Conservation (phyloP, 2,329 filamentous ascomycete genomes). For the Colletotrichum sp. region DNA sequence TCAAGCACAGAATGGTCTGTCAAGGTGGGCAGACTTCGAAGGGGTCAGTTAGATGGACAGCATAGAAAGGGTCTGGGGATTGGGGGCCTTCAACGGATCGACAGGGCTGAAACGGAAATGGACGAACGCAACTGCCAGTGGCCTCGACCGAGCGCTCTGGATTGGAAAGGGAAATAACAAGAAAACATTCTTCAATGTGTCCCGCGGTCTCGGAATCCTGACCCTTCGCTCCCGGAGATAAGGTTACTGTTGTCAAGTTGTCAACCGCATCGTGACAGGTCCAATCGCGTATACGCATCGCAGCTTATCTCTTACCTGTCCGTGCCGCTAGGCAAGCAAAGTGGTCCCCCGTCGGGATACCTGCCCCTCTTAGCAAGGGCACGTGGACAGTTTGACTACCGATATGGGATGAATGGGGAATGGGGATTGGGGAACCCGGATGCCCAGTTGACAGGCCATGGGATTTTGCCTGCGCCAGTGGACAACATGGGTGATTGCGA, state of each 20-base stretch:
- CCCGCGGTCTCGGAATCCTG: background rate
- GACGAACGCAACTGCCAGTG: background rate
- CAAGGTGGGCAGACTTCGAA: background rate
- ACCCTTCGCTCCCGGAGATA: background rate
- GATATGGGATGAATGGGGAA: background rate
- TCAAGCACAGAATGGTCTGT: background rate
- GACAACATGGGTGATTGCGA: slow-evolving; percentile 10
- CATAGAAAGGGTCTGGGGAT: background rate
- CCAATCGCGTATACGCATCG: background rate
- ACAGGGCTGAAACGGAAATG: slow-evolving; percentile 16
- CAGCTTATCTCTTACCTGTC: background rate
- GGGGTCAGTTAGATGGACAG: background rate
- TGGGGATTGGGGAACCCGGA: background rate
- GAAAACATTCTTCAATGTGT: background rate
- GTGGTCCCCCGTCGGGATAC: background rate
- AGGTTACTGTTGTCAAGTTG: background rate
- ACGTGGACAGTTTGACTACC: background rate
- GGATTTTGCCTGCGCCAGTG: background rate
- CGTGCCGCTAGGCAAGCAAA: background rate
- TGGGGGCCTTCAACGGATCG: background rate
- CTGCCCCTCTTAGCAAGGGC: background rate
- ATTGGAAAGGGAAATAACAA: background rate
- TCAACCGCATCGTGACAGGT: background rate
- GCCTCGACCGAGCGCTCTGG: background rate
- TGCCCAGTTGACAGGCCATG: background rate